Percentiles rank a stretch among this genome's conserved stretches.
These are phyloP conservation scores for Aspergillus amoenus DNA, from an alignment of 2,329 filamentous ascomycete species.

Conservation along the genomic window DNA sequence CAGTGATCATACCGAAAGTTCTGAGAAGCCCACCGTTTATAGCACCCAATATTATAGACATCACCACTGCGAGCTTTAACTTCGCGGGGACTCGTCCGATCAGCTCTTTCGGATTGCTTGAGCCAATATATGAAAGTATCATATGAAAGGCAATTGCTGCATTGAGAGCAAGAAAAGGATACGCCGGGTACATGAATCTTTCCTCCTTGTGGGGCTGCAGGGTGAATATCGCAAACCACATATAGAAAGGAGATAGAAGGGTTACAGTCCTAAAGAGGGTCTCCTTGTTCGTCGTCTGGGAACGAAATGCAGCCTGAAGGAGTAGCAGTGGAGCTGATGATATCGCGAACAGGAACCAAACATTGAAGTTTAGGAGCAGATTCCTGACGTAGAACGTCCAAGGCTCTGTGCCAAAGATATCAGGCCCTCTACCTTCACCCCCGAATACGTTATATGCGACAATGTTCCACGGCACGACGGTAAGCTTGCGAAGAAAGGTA, in stretches of 20 bases:
- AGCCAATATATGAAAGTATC: constrained; percentile 71
- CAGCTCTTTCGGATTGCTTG: constrained; percentile 64
- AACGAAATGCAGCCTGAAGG: constrained; percentile 66
- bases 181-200: constrained; percentile 96
- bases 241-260: constrained; percentile 82
- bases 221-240: constrained; percentile 92
- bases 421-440: constrained; percentile 71
- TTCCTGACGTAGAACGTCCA: constrained; percentile 98
- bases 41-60: constrained; percentile 61
- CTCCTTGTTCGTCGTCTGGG: constrained; percentile 62
- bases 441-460: constrained; percentile 94
- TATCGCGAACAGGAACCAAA: constrained; percentile 85
- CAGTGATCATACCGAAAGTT: constrained; percentile 73
- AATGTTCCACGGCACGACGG: constrained; percentile 85
- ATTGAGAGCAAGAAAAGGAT: constrained; percentile 86
- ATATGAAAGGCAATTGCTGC: constrained; percentile 83
- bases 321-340: constrained; percentile 72
- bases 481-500: constrained; percentile 79
- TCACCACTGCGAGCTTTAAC: constrained; percentile 68
- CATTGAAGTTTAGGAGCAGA: constrained; percentile 87
- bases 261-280: constrained; percentile 73
- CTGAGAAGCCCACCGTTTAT: constrained; percentile 68
- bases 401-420: constrained; percentile 92
- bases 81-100: constrained; percentile 70
- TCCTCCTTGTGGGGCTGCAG: constrained; percentile 96